phyloP scores from a whole-genome alignment of 192 early-diverging fungal genomes.

The Pecoramyces ruminantium region DNA sequence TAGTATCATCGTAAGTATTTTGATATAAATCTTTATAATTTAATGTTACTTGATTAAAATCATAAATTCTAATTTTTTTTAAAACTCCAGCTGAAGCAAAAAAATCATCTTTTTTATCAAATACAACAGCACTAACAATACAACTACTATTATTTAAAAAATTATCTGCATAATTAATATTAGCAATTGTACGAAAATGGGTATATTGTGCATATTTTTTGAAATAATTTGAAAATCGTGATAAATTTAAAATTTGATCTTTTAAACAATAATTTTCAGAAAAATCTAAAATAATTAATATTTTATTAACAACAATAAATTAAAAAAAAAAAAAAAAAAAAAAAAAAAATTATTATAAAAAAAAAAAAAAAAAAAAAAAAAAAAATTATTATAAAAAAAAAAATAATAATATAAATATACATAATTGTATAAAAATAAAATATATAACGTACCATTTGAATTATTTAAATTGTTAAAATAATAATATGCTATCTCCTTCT shows the following conservation, averaged over 20 bases:
- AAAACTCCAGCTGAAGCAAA: slow-evolving; percentile 48
- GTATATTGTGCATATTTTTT: slow-evolving; percentile 43
- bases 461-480: not conserved
- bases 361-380: too few species aligned
- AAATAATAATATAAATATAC: too few species aligned
- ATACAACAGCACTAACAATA: slow-evolving; percentile 85
- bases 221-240: not conserved
- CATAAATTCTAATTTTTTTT: slow-evolving; percentile 7
- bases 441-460: too few species aligned
- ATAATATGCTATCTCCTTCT: not conserved
- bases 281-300: not conserved
- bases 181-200: slow-evolving; percentile 56
- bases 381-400: too few species aligned
- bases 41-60: not conserved
- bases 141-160: slow-evolving; percentile 39
- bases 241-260: not conserved
- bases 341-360: too few species aligned
- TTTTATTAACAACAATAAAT: too few species aligned
- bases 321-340: too few species aligned
- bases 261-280: not conserved
- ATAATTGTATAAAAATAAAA: too few species aligned
- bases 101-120: slow-evolving; percentile 82
- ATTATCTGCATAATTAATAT: slow-evolving; percentile 58
- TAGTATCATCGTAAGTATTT: not conserved
- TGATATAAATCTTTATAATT: not conserved